These are phyloP conservation scores for Nepenthes mirabilis DNA, from an alignment of 148 eudicot species.

Conservation along the genomic window DNA sequence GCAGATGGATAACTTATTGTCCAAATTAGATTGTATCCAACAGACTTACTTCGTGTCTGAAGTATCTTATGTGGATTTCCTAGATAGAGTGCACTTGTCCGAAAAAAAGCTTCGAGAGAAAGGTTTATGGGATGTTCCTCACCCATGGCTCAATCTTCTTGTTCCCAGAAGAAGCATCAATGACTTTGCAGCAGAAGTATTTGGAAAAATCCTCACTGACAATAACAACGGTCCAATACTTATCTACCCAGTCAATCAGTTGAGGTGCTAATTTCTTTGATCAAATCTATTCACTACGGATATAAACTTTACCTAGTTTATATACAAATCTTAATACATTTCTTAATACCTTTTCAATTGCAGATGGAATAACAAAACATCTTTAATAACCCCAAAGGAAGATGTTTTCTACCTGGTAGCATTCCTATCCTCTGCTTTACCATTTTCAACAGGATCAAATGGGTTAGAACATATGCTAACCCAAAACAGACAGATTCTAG, in stretches of 20 bases:
- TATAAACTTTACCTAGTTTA: background rate
- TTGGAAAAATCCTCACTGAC: slow-evolving; percentile 61
- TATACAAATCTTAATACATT: background rate
- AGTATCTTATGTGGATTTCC: slow-evolving; percentile 64
- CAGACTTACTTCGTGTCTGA: slow-evolving; percentile 49
- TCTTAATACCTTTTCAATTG: background rate
- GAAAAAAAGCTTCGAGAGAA: slow-evolving; percentile 57
- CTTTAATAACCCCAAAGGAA: slow-evolving; percentile 67
- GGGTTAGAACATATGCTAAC: slow-evolving; percentile 33
- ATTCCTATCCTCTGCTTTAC: slow-evolving; percentile 41
- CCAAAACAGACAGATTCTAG: slow-evolving; percentile 37
- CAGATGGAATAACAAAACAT: slow-evolving; percentile 67
- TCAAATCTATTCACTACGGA: background rate
- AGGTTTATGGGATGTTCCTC: slow-evolving; percentile 80
- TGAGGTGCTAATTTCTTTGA: slow-evolving; percentile 33
- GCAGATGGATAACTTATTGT: slow-evolving; percentile 46
- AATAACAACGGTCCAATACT: slow-evolving; percentile 75
- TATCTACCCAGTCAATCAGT: slow-evolving; percentile 75
- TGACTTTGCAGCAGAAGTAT: slow-evolving; percentile 48
- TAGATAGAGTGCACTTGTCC: slow-evolving; percentile 71
- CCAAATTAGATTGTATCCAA: slow-evolving; percentile 35
- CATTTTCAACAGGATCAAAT: slow-evolving; percentile 9
- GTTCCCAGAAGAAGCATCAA: slow-evolving; percentile 58
- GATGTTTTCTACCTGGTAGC: slow-evolving; percentile 63
- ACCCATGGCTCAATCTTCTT: slow-evolving; percentile 91